These are phyloP conservation scores for Starmerella floricola DNA, from an alignment of 805 yeast species.

Conservation along the genomic window DNA sequence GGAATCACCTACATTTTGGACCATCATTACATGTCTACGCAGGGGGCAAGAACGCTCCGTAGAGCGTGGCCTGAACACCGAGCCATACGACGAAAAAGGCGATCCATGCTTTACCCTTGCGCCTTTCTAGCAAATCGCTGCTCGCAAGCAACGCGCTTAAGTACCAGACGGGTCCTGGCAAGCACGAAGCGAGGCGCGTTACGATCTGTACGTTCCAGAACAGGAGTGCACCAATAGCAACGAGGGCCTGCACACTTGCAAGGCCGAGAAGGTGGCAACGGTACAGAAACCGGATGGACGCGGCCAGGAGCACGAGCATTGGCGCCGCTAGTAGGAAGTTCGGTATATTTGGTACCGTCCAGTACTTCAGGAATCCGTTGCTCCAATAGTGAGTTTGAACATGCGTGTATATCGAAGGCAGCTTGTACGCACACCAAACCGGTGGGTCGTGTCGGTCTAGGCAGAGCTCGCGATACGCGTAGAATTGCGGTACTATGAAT, in stretches of 20 bases:
- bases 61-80: slow-evolving; percentile 55
- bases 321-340: slow-evolving; percentile 72
- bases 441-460: slow-evolving; percentile 38
- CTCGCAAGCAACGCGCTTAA: slow-evolving; percentile 34
- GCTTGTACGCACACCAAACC: slow-evolving; percentile 58
- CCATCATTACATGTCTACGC: too few species aligned
- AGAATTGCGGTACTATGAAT: slow-evolving; percentile 37
- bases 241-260: slow-evolving; percentile 28
- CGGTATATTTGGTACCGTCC: slow-evolving; percentile 72
- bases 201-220: slow-evolving; percentile 80
- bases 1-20: too few species aligned
- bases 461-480: slow-evolving; percentile 52
- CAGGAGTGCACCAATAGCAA: slow-evolving; percentile 41
- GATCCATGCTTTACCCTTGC: slow-evolving; percentile 32
- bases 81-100: slow-evolving; percentile 51
- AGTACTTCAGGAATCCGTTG: slow-evolving; percentile 66
- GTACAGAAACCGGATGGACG: slow-evolving; percentile 28
- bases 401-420: slow-evolving; percentile 54
- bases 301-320: slow-evolving; percentile 37
- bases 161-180: slow-evolving; percentile 70
- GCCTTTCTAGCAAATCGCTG: slow-evolving; percentile 5
- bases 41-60: slow-evolving; percentile 81
- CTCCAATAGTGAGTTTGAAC: slow-evolving; percentile 81
- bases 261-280: slow-evolving; percentile 25
- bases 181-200: slow-evolving; percentile 62